Conservation (phyloP, 2,329 filamentous ascomycete species). For the Paradendryphiella salina region DNA sequence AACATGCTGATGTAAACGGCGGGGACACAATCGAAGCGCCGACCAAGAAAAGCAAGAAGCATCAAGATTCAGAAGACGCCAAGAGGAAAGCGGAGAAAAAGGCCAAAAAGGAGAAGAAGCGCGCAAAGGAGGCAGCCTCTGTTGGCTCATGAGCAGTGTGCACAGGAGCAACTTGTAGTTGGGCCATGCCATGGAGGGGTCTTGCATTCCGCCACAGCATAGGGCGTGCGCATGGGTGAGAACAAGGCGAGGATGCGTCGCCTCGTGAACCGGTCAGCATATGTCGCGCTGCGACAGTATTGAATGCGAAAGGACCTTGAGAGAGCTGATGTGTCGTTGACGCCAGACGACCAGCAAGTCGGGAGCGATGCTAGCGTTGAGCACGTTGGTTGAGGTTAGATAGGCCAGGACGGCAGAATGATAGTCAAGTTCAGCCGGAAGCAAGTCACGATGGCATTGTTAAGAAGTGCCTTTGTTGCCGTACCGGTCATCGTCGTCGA, state of each 20-base stretch:
- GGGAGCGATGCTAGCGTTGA: background rate
- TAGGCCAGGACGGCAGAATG: background rate
- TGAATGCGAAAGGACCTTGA: background rate
- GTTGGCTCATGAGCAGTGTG: conserved; percentile 17
- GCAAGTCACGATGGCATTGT: background rate
- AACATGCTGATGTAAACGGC: conserved; percentile 40
- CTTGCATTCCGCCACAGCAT: background rate
- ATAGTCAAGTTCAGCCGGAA: background rate
- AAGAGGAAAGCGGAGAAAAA: conserved; percentile 47
- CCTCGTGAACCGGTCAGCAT: background rate
- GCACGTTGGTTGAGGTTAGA: background rate
- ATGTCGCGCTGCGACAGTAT: background rate
- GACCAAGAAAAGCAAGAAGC: conserved; percentile 48
- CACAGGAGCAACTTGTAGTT: background rate
- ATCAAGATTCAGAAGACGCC: conserved; percentile 39
- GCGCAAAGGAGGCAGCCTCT: conserved; percentile 34
- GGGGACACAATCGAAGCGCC: conserved; percentile 33
- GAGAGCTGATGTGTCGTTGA: background rate
- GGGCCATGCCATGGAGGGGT: background rate
- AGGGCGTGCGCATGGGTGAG: background rate
- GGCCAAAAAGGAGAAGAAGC: conserved; percentile 44
- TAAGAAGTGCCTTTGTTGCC: background rate
- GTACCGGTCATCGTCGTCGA: background rate
- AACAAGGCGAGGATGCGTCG: background rate
- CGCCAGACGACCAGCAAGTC: background rate